phyloP scores from a whole-genome alignment of 495 filamentous ascomycete species.

The Tetracladium marchalianum region DNA sequence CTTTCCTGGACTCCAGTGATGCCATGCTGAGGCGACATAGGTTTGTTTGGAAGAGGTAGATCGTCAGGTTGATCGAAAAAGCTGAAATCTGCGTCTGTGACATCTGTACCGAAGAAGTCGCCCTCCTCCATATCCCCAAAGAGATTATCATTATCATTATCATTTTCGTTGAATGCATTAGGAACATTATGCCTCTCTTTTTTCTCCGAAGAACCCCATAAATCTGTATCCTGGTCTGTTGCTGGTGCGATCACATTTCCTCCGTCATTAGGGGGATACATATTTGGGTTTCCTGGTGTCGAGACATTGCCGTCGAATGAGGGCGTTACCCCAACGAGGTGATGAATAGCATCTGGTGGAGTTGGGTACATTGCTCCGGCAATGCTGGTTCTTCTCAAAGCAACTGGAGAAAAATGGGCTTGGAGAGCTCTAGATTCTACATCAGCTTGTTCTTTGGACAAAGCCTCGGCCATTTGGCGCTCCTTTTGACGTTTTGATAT shows the following conservation, averaged over 20 bases:
- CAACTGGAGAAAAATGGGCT: slow-evolving; percentile 29
- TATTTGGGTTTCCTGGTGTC: slow-evolving; percentile 34
- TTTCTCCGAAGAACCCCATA: slow-evolving; percentile 14
- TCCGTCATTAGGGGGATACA: slow-evolving; percentile 3
- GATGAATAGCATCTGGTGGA: slow-evolving; percentile 64
- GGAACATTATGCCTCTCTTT: slow-evolving; percentile 27
- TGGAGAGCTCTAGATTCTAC: slow-evolving; percentile 25
- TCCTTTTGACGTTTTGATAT: slow-evolving; percentile 41
- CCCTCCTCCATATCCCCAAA: slow-evolving; percentile 62
- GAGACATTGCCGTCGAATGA: slow-evolving; percentile 36
- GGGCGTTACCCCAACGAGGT: slow-evolving; percentile 33
- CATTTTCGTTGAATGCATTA: slow-evolving; percentile 43
- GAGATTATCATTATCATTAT: slow-evolving; percentile 43
- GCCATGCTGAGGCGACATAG: too few species aligned
- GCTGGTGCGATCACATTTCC: slow-evolving; percentile 13
- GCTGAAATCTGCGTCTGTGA: slow-evolving; percentile 84
- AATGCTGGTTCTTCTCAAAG: slow-evolving; percentile 39
- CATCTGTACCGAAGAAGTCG: slow-evolving; percentile 72
- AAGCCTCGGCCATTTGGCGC: slow-evolving; percentile 32
- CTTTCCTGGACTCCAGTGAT: too few species aligned
- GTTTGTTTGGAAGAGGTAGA: neutral
- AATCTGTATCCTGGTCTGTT: slow-evolving; percentile 17
- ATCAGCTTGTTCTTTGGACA: slow-evolving; percentile 22
- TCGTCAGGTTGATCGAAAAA: slow-evolving; percentile 57
- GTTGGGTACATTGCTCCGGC: slow-evolving; percentile 74